Percentiles rank a stretch among this genome's conserved stretches.
Evolutionary conservation across 1,139 yeast genomes (phyloP).

Genomic region (Yamadazyma jaroonii): DNA sequence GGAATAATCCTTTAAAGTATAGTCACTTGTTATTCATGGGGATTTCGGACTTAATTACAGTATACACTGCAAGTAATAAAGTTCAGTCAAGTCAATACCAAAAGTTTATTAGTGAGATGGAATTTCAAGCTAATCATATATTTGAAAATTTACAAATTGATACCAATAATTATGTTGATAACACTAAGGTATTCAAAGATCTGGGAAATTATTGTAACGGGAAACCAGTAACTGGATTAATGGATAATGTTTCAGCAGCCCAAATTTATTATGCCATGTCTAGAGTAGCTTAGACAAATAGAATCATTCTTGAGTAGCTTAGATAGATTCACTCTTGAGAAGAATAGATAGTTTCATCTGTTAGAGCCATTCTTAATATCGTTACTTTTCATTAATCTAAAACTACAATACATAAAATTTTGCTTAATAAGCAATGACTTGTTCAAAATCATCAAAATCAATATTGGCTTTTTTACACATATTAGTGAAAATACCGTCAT

Average conservation of each 20-base stretch:
- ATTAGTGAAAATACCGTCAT: slow-evolving; percentile 32
- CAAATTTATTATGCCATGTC: slow-evolving; percentile 21
- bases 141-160: slow-evolving; percentile 23
- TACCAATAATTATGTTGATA: slow-evolving; percentile 8
- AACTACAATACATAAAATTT: background rate
- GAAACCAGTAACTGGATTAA: slow-evolving; percentile 15
- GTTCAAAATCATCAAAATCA: slow-evolving; percentile 20
- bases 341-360: background rate
- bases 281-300: slow-evolving; percentile 2
- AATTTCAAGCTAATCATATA: slow-evolving; percentile 21
- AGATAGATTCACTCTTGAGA: background rate
- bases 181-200: slow-evolving; percentile 6
- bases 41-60: slow-evolving; percentile 21
- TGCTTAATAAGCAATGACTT: slow-evolving; percentile 15
- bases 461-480: slow-evolving; percentile 39
- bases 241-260: slow-evolving; percentile 25
- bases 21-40: slow-evolving; percentile 26
- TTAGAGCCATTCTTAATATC: background rate
- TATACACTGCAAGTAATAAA: slow-evolving; percentile 5
- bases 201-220: slow-evolving; percentile 15
- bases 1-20: slow-evolving; percentile 26
- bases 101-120: slow-evolving; percentile 15
- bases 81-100: slow-evolving; percentile 11
- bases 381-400: background rate
- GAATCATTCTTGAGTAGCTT: background rate